Base-by-base conservation (phyloP, 2,329 filamentous ascomycete species). In the Davidsoniella neocaledoniae region DNA sequence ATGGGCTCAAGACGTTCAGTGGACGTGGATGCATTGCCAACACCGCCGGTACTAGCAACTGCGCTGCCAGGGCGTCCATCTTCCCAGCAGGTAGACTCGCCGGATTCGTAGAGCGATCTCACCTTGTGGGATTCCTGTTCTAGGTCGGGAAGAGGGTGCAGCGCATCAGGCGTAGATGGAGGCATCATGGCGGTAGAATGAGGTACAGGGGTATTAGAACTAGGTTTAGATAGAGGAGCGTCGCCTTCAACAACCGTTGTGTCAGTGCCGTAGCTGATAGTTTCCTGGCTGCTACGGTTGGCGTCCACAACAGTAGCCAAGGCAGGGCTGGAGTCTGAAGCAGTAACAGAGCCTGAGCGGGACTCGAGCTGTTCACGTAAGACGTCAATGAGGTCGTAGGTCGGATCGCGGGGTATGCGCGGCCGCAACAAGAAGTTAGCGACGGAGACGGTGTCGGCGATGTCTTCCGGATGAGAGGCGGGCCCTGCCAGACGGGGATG, bases 91-190 rank as follows among this genome's bases (percentile, higher is more conserved):
- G 71, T 62, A 63, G 62, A 63, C 60, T 73, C 72, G 65, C 68
- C 69, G 59, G 68, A 68, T 66, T 72, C 69, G 69, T 78, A 78
- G 65, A 78, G 74, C 64, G 73, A 77, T 70, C 74, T 76, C 71
- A 78, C 74, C 70, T 77, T 77, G 73, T 74, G 72, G 66, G 74
- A 78, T 66, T 78, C 74, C 66, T 71, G 72, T 67, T 77, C 73
- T 58, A 71, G 63, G 57, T 76, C 73, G 61, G 51, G 51, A 37
- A 53, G 19, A 57, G 72, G 66, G 61, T 76, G 65, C 59, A 76
- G 62, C 56, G 68, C 68, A 57, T 74, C 72, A 61, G 68, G 69
- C 55, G 72, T 71, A 49, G 64, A 38, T 5, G 48, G 17, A 14
- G 48, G 9, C 40, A 45, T 50, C 10, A 5, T 48, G 12, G n/a